Percentiles rank a stretch among this genome's conserved stretches.
Evolutionary conservation across 2,329 filamentous ascomycete species (phyloP).

Genomic region (Cladosporium phlei): DNA sequence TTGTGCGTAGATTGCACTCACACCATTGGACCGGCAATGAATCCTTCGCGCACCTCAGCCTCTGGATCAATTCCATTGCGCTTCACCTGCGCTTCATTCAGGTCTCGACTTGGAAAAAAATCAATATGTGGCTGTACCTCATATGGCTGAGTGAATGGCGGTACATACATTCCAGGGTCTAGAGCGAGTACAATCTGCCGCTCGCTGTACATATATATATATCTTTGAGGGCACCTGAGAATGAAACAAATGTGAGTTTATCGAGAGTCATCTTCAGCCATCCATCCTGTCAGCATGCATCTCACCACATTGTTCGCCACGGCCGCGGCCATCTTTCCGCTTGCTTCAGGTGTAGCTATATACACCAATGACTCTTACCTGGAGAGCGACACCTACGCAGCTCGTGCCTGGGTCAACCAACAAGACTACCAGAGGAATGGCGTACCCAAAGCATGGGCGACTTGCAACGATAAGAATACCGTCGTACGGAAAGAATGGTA

Average conservation of each 20-base stretch:
- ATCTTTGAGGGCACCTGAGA: neutral
- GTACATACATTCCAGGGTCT: neutral
- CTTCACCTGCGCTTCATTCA: too few species aligned
- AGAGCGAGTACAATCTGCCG: neutral
- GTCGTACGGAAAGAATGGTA: constrained; percentile 42
- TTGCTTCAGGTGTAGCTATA: neutral
- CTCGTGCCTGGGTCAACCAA: constrained; percentile 1
- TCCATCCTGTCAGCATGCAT: neutral
- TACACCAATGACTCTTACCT: neutral
- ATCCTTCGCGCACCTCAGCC: too few species aligned
- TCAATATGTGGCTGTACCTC: too few species aligned
- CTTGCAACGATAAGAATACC: constrained; percentile 31
- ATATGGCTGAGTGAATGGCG: too few species aligned
- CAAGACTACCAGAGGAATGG: neutral
- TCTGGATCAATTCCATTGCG: too few species aligned
- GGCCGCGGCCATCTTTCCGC: neutral
- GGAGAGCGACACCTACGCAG: neutral
- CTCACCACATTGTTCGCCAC: neutral
- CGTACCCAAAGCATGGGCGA: neutral
- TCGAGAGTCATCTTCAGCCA: too few species aligned
- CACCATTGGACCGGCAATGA: too few species aligned
- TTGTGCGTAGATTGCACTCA: too few species aligned
- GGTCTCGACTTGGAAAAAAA: too few species aligned
- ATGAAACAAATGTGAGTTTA: neutral
- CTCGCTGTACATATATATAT: neutral